These are phyloP conservation scores for Chenopodium album DNA, from an alignment of 148 eudicot genomes.

Conservation along the genomic window DNA sequence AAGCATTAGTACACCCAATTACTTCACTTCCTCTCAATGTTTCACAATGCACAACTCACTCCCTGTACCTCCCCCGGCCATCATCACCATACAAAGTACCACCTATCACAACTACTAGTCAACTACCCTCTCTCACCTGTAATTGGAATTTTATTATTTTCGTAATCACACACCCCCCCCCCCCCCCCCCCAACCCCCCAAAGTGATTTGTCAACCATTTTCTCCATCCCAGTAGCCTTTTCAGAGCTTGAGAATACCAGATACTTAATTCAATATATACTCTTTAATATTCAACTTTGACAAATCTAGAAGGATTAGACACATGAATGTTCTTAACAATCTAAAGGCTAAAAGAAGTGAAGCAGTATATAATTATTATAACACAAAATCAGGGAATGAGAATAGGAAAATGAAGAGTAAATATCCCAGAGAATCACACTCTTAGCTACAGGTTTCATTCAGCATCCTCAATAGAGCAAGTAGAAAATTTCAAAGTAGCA, in stretches of 20 bases:
- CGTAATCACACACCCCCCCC: background rate
- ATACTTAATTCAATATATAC: background rate
- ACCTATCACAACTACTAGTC: too few relatives aligned
- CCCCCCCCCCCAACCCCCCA: background rate
- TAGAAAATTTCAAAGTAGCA: background rate
- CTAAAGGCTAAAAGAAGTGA: background rate
- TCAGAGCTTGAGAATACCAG: background rate
- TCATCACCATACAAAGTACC: too few relatives aligned
- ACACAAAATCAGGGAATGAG: background rate
- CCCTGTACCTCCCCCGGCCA: background rate
- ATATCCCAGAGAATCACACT: background rate
- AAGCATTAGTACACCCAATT: too few relatives aligned
- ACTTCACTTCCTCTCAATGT: too few relatives aligned
- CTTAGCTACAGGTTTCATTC: background rate
- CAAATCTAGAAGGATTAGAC: background rate
- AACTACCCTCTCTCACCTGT: too few relatives aligned
- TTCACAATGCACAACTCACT: too few relatives aligned
- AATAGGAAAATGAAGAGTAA: too few relatives aligned
- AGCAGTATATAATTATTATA: background rate
- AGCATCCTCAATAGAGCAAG: background rate
- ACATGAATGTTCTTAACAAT: background rate
- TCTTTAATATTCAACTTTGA: background rate
- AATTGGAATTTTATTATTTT: too few relatives aligned
- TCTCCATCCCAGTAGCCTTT: background rate
- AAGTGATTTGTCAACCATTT: background rate